A percentile compares a stretch with the other conserved stretches of the same genome.
Conservation (phyloP, 495 filamentous ascomycete species). For the Oidiodendron maius region DNA sequence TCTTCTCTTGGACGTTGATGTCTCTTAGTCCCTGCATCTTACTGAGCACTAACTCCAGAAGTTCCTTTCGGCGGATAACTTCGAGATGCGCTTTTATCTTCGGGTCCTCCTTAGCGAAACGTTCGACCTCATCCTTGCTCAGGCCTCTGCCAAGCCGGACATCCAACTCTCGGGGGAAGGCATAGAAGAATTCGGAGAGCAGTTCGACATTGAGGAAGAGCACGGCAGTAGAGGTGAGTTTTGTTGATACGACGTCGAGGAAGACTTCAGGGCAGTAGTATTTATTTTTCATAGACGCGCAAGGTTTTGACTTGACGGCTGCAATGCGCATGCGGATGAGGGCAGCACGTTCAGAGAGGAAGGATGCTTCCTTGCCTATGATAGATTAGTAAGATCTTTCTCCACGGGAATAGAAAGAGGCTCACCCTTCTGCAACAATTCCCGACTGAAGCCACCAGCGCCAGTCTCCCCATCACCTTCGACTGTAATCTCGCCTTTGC, state of each 20-base stretch:
- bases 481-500: conserved; percentile 75
- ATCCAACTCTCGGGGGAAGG: conserved; percentile 92
- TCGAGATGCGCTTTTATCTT: conserved; percentile 86
- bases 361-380: conserved; percentile 80
- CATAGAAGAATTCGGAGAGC: conserved; percentile 92
- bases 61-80: conserved; percentile 83
- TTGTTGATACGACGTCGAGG: conserved; percentile 92
- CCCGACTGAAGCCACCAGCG: conserved; percentile 85
- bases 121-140: conserved; percentile 71
- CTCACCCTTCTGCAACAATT: conserved; percentile 71
- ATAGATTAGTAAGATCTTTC: neutral
- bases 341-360: conserved; percentile 84
- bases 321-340: conserved; percentile 84
- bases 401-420: neutral
- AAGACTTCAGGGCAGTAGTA: conserved; percentile 97
- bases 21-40: conserved; percentile 88
- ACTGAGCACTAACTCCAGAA: conserved; percentile 83
- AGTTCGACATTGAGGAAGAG: conserved; percentile 98
- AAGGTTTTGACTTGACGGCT: conserved; percentile 74
- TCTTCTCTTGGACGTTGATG: conserved; percentile 48
- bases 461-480: conserved; percentile 79
- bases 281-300: conserved; percentile 74
- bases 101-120: conserved; percentile 87
- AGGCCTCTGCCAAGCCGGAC: conserved; percentile 76
- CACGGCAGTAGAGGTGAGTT: conserved; percentile 89